Percentiles rank a stretch among this genome's conserved stretches.
phyloP scores from a whole-genome alignment of 2,329 filamentous ascomycete species.

The Spiromastix sp. region DNA sequence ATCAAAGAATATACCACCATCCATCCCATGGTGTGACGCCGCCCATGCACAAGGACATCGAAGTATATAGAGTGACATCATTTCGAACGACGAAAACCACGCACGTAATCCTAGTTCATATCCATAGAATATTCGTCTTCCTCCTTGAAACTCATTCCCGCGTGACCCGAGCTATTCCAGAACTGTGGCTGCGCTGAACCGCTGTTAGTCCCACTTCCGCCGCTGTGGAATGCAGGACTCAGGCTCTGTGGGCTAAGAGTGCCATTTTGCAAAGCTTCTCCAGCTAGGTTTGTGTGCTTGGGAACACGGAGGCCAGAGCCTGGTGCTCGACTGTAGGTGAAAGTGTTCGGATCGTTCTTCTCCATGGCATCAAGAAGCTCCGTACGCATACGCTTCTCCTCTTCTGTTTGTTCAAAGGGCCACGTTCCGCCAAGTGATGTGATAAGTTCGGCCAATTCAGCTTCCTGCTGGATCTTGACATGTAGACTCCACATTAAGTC shows the following conservation, averaged over 20 bases:
- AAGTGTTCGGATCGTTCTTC: conserved; percentile 65
- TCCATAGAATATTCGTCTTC: conserved; percentile 93
- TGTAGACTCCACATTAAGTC: conserved; percentile 97
- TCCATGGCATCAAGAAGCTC: conserved; percentile 80
- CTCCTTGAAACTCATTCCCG: conserved; percentile 72
- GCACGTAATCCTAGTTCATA: conserved; percentile 23
- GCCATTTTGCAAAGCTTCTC: conserved; percentile 54
- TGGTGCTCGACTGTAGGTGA: conserved; percentile 72
- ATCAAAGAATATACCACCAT: not conserved
- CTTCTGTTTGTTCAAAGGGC: conserved; percentile 76
- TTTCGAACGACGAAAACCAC: not conserved
- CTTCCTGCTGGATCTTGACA: conserved; percentile 78
- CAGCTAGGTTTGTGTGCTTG: conserved; percentile 82
- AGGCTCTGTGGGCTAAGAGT: conserved; percentile 50
- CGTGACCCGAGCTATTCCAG: conserved; percentile 41
- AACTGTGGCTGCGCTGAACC: conserved; percentile 40
- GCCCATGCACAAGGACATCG: conserved; percentile 1
- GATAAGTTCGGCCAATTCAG: conserved; percentile 70
- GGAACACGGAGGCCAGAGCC: conserved; percentile 85
- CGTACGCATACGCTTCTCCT: conserved; percentile 90
- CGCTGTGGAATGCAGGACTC: conserved; percentile 61
- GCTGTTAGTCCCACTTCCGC: conserved; percentile 52
- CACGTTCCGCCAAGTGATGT: conserved; percentile 61
- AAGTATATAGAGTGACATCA: not conserved
- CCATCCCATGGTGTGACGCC: conserved; percentile 5